phyloP scores from a whole-genome alignment of 805 yeast genomes.

The Metschnikowia arizonensis region DNA sequence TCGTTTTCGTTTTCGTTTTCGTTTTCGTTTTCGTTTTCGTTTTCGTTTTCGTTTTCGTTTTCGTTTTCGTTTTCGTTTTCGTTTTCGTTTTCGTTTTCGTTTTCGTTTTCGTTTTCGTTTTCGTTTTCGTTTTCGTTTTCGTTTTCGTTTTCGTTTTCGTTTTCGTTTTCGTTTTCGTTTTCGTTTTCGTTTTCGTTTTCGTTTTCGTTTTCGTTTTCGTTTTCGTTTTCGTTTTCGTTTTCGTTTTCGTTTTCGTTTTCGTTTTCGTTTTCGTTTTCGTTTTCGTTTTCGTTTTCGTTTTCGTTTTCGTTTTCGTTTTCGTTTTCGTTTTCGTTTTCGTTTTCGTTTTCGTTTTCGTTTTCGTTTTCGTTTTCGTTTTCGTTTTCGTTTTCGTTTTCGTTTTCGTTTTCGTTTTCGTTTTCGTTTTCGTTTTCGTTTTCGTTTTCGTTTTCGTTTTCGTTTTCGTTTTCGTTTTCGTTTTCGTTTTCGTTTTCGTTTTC shows the following conservation, averaged over 20 bases:
- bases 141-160: neutral
- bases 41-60: neutral
- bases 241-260: too few relatives aligned
- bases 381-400: neutral
- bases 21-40: neutral
- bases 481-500: neutral
- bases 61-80: neutral
- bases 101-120: neutral
- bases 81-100: neutral
- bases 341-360: neutral
- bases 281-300: neutral
- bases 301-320: neutral
- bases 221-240: neutral
- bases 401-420: neutral
- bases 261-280: neutral
- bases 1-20: neutral
- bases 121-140: too few relatives aligned
- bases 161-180: too few relatives aligned
- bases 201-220: neutral
- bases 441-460: neutral
- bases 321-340: neutral
- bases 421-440: neutral
- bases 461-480: neutral
- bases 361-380: neutral
- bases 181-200: neutral